These are phyloP conservation scores for Trichoderma koningiopsis DNA, from an alignment of 2,329 filamentous ascomycete species.

Conservation along the genomic window DNA sequence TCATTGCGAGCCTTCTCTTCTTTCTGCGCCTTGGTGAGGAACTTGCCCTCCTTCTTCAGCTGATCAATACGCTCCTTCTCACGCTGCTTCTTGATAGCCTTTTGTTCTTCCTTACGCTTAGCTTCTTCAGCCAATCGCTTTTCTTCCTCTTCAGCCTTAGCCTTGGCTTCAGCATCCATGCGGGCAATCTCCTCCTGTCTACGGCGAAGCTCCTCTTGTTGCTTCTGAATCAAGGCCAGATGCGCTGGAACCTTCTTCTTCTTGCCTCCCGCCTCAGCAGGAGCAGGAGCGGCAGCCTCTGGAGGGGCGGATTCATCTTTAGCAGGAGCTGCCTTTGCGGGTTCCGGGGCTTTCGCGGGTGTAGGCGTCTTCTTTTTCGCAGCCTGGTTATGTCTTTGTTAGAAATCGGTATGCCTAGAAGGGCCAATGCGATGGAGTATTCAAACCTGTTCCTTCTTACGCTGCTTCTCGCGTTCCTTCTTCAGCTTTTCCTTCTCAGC, in stretches of 20 bases:
- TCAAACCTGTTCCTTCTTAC: constrained; percentile 92
- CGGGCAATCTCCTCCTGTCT: constrained; percentile 68
- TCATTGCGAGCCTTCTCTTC: constrained; percentile 80
- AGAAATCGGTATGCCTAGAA: constrained; percentile 20
- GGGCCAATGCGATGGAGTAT: background rate
- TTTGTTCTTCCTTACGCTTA: constrained; percentile 71
- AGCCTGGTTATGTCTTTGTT: constrained; percentile 50
- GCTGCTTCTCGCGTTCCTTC: constrained; percentile 97
- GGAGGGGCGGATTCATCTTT: constrained; percentile 57
- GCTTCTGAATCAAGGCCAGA: constrained; percentile 73
- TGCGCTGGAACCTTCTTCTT: constrained; percentile 91
- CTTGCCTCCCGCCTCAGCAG: constrained; percentile 57
- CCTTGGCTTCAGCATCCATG: constrained; percentile 63
- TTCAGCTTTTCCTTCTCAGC: constrained; percentile 98
- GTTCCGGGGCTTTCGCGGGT: constrained; percentile 36
- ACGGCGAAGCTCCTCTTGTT: constrained; percentile 75
- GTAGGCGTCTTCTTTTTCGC: constrained; percentile 74
- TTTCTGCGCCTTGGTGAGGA: constrained; percentile 81
- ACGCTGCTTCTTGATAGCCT: constrained; percentile 77
- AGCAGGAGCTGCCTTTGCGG: constrained; percentile 37
- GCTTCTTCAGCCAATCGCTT: constrained; percentile 65
- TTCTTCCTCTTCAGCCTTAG: constrained; percentile 66
- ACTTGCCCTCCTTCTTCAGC: constrained; percentile 85
- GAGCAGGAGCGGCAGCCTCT: constrained; percentile 37
- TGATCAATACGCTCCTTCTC: constrained; percentile 86